phyloP scores from a whole-genome alignment of 345 rosid species.

The Ailanthus altissimus region DNA sequence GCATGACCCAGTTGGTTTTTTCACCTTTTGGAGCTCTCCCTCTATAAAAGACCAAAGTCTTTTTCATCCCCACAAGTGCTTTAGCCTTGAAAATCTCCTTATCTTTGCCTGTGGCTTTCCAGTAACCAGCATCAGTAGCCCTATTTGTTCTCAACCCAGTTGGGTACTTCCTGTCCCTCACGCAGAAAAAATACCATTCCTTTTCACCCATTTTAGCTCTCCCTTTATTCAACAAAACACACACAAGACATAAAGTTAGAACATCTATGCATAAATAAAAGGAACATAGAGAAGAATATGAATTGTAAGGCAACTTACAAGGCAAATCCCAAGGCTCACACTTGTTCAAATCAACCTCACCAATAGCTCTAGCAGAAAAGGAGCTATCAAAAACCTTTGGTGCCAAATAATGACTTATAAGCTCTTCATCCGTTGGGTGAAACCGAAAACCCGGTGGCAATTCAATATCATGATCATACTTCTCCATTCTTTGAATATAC shows the following conservation, averaged over 20 bases:
- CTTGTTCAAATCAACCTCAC: conserved; percentile 68
- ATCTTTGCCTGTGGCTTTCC: conserved; percentile 80
- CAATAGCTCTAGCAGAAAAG: conserved; percentile 54
- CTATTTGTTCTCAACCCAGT: conserved; percentile 72
- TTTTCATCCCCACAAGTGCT: conserved; percentile 87
- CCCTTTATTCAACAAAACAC: conserved; percentile 28
- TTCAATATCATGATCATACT: conserved; percentile 46
- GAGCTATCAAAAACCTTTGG: conserved; percentile 42
- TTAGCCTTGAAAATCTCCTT: conserved; percentile 50
- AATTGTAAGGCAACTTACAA: conserved; percentile 31
- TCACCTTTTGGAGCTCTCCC: conserved; percentile 88
- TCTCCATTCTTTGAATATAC: conserved; percentile 34
- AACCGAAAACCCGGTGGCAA: conserved; percentile 67
- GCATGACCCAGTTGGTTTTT: conserved; percentile 86
- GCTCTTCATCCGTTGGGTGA: conserved; percentile 66
- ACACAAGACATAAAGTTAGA: neutral
- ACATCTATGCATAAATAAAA: neutral
- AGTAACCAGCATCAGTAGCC: conserved; percentile 56
- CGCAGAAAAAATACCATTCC: conserved; percentile 80
- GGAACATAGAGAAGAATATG: neutral
- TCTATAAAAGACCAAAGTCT: conserved; percentile 80
- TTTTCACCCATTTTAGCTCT: conserved; percentile 60
- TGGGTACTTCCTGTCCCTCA: conserved; percentile 76
- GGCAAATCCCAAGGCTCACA: conserved; percentile 77
- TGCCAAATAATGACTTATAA: conserved; percentile 53